Evolutionary conservation across 2,329 filamentous ascomycete genomes (phyloP).

Genomic region (Claviceps maximensis): DNA sequence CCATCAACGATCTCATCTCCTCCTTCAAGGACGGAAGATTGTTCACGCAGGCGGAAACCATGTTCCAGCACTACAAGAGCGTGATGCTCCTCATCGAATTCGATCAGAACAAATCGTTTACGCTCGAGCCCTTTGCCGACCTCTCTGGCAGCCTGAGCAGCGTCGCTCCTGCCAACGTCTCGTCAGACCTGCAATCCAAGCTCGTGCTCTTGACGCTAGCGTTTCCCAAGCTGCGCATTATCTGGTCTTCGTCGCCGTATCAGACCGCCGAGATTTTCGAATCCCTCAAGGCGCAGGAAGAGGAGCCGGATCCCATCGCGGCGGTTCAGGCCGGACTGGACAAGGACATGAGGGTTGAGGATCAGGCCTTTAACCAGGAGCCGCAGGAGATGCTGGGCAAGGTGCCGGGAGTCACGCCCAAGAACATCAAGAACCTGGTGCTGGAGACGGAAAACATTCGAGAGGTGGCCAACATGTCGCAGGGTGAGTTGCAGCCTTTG

Average conservation of each 20-base stretch:
- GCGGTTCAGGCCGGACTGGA: slow-evolving; percentile 72
- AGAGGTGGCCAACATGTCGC: slow-evolving; percentile 78
- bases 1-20: slow-evolving; percentile 76
- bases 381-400: slow-evolving; percentile 82
- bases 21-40: slow-evolving; percentile 87
- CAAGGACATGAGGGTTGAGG: slow-evolving; percentile 40
- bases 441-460: slow-evolving; percentile 61
- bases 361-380: slow-evolving; percentile 66
- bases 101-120: slow-evolving; percentile 94
- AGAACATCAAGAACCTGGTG: slow-evolving; percentile 61
- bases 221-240: slow-evolving; percentile 78
- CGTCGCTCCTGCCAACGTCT: slow-evolving; percentile 42
- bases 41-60: slow-evolving; percentile 83
- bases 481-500: slow-evolving; percentile 55
- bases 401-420: slow-evolving; percentile 72
- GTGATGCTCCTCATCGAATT: slow-evolving; percentile 96
- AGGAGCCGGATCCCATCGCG: slow-evolving; percentile 79
- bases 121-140: slow-evolving; percentile 69
- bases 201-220: slow-evolving; percentile 84
- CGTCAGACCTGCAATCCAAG: slow-evolving; percentile 76
- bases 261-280: slow-evolving; percentile 97
- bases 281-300: slow-evolving; percentile 76
- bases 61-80: slow-evolving; percentile 83
- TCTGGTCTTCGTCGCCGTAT: slow-evolving; percentile 88
- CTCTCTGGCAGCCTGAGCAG: slow-evolving; percentile 47